A percentile compares a stretch with the other conserved stretches of the same genome.
These are phyloP conservation scores for Pythium folliculosum DNA, from an alignment of 352 stramenopile species.

Conservation along the genomic window DNA sequence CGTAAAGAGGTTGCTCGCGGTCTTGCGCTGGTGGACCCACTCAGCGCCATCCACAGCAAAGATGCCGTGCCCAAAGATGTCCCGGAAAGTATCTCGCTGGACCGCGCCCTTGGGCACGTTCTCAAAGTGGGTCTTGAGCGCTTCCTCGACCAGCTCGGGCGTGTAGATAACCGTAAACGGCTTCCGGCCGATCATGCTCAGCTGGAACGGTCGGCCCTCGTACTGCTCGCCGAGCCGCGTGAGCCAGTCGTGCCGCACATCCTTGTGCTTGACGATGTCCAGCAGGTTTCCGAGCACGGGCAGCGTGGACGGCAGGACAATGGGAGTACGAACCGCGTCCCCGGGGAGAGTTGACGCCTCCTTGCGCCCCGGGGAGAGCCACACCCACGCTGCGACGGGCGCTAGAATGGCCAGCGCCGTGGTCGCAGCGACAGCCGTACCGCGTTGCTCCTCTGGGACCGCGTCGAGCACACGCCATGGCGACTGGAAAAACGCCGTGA, in stretches of 20 bases:
- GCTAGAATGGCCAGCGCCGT: background rate
- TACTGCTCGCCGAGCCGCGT: constrained; percentile 32
- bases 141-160: constrained; percentile 17
- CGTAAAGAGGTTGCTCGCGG: constrained; percentile 50
- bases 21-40: constrained; percentile 55
- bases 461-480: background rate
- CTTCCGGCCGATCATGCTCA: constrained; percentile 31
- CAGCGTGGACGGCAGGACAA: constrained; percentile 2
- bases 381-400: constrained; percentile 6
- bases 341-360: background rate
- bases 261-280: constrained; percentile 33
- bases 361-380: background rate
- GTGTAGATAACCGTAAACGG: constrained; percentile 28
- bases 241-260: constrained; percentile 51
- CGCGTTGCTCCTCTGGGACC: background rate
- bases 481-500: background rate
- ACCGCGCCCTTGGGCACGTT: constrained; percentile 19
- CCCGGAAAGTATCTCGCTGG: constrained; percentile 18
- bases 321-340: background rate
- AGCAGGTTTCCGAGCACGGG: constrained; percentile 15
- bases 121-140: constrained; percentile 33
- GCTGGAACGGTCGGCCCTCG: constrained; percentile 33
- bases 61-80: constrained; percentile 27
- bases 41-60: constrained; percentile 25
- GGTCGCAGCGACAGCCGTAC: background rate